These are phyloP conservation scores for Citrullus mucosospermus DNA, from an alignment of 306 rosid genomes.

Conservation along the genomic window DNA sequence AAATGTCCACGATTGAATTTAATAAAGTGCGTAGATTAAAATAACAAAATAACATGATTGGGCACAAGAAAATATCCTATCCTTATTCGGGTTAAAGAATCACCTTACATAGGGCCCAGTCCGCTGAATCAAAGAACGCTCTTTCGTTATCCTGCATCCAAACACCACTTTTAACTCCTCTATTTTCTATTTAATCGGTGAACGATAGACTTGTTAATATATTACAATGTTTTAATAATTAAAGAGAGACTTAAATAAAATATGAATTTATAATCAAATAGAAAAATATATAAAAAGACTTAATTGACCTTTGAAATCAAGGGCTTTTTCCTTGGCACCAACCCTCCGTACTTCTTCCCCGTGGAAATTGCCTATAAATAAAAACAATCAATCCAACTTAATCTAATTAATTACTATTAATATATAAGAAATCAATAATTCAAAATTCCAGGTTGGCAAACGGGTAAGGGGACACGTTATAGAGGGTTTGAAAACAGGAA, in stretches of 20 bases:
- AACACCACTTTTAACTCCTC: background rate
- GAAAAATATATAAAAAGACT: background rate
- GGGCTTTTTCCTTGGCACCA: conserved; percentile 83
- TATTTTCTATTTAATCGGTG: background rate
- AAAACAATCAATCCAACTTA: background rate
- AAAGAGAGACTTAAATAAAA: too few relatives aligned
- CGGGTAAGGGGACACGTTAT: background rate
- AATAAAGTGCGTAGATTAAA: too few relatives aligned
- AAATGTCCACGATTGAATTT: too few relatives aligned
- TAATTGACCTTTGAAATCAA: conserved; percentile 60
- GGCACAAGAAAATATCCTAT: background rate
- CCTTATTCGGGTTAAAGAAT: background rate
- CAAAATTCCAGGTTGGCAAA: background rate
- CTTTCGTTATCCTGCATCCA: conserved; percentile 9
- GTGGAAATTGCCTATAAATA: conserved; percentile 21
- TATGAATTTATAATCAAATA: too few relatives aligned
- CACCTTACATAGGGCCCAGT: conserved; percentile 8
- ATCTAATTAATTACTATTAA: background rate
- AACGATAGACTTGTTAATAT: too few relatives aligned
- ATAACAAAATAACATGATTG: background rate
- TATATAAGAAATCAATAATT: background rate
- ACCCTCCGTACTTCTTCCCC: conserved; percentile 71
- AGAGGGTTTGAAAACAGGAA: background rate
- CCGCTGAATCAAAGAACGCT: conserved; percentile 9
- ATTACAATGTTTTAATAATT: too few relatives aligned